Evolutionary conservation across 495 filamentous ascomycete genomes (phyloP).

Genomic region (Daldinia vernicosa): DNA sequence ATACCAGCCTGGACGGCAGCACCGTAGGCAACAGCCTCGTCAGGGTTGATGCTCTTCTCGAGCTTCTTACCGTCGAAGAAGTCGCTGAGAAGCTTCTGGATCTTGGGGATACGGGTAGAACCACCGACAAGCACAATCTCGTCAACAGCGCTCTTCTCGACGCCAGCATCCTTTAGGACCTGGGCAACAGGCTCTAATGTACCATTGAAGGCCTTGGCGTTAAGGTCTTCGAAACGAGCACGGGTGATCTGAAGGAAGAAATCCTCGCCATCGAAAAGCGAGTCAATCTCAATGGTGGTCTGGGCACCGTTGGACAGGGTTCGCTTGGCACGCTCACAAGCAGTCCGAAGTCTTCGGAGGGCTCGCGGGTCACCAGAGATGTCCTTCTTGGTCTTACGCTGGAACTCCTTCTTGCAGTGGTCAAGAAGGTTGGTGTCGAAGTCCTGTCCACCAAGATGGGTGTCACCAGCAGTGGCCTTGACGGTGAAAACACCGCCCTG

Average conservation of each 20-base stretch:
- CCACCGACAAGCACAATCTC: slow-evolving; percentile 99
- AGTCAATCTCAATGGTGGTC: slow-evolving; percentile 99
- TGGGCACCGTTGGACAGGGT: slow-evolving; percentile 96
- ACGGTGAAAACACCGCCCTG: slow-evolving; percentile 99
- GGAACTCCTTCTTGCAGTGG: slow-evolving; percentile 96
- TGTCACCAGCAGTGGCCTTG: slow-evolving; percentile 98
- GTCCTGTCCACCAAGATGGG: slow-evolving; percentile 98
- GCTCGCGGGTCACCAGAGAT: slow-evolving; percentile 91
- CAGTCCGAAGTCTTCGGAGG: slow-evolving; percentile 95
- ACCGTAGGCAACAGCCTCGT: slow-evolving; percentile 99
- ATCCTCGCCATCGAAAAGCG: slow-evolving; percentile 96
- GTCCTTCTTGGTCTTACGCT: slow-evolving; percentile 84
- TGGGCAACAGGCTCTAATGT: slow-evolving; percentile 98
- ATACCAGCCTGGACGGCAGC: slow-evolving; percentile 98
- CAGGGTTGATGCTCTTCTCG: slow-evolving; percentile 99
- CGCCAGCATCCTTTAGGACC: slow-evolving; percentile 94
- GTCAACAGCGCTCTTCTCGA: slow-evolving; percentile 93
- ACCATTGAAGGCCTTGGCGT: slow-evolving; percentile 94
- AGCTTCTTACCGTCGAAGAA: slow-evolving; percentile 99
- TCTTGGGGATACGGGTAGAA: slow-evolving; percentile 98
- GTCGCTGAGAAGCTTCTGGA: slow-evolving; percentile 97
- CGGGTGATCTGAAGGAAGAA: slow-evolving; percentile 99
- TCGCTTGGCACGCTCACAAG: slow-evolving; percentile 99
- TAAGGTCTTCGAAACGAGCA: slow-evolving; percentile 98
- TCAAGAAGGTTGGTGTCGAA: slow-evolving; percentile 98